Percentiles rank a stretch among this genome's conserved stretches.
Conservation (phyloP, 2,329 filamentous ascomycete genomes). For the Exophiala sp. region DNA sequence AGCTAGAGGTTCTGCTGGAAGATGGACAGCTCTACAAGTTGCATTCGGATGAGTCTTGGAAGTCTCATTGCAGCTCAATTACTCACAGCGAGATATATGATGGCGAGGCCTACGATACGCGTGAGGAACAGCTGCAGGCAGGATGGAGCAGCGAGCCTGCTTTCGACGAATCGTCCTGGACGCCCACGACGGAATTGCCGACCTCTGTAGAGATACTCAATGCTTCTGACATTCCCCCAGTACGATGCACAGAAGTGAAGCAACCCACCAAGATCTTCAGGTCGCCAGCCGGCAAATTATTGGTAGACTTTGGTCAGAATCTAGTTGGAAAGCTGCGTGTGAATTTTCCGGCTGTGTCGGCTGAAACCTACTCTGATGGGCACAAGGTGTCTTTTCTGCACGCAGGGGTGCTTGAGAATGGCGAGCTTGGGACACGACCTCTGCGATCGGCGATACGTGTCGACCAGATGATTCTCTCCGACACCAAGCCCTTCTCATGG, state of each 20-base stretch:
- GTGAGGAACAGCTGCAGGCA: slow-evolving; percentile 30
- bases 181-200: slow-evolving; percentile 32
- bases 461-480: slow-evolving; percentile 40
- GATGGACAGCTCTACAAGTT: slow-evolving; percentile 17
- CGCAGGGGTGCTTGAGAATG: slow-evolving; percentile 54
- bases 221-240: slow-evolving; percentile 44
- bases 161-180: slow-evolving; percentile 32
- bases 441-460: slow-evolving; percentile 44
- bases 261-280: slow-evolving; percentile 31
- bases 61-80: slow-evolving; percentile 25
- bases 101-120: slow-evolving; percentile 51
- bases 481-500: slow-evolving; percentile 34
- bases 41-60: slow-evolving; percentile 30
- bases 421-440: slow-evolving; percentile 42
- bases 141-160: slow-evolving; percentile 33
- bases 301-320: slow-evolving; percentile 59
- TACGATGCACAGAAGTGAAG: slow-evolving; percentile 37
- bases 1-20: slow-evolving; percentile 30
- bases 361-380: slow-evolving; percentile 15
- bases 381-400: slow-evolving; percentile 43
- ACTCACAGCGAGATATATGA: slow-evolving; percentile 47
- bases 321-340: slow-evolving; percentile 51
- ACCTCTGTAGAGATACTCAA: slow-evolving; percentile 36
- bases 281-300: slow-evolving; percentile 44
- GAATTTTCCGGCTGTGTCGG: slow-evolving; percentile 21